Conservation (phyloP, 768 basidiomycete genomes). For the Lactarius evosmus region DNA sequence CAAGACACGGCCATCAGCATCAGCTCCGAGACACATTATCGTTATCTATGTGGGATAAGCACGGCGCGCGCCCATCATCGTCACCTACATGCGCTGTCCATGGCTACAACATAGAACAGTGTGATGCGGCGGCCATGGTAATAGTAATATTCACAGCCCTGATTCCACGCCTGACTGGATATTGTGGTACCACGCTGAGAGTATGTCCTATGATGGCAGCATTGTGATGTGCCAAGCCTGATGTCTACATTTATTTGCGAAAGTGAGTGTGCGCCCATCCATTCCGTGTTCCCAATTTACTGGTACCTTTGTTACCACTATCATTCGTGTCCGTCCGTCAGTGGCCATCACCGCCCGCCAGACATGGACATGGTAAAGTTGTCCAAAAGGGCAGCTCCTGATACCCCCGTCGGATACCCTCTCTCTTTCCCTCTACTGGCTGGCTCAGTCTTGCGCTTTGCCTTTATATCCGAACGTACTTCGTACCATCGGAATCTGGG, state of each 20-base stretch:
- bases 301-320: not conserved
- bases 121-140: not conserved
- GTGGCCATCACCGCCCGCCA: not conserved
- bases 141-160: constrained; percentile 5
- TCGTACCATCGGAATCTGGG: constrained; percentile 8
- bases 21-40: not conserved
- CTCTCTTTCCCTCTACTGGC: constrained; percentile 19
- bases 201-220: not conserved
- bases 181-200: not conserved
- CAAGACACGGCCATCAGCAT: not conserved
- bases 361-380: not conserved
- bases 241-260: not conserved
- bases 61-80: not conserved
- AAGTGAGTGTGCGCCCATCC: not conserved
- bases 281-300: not conserved
- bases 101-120: not conserved
- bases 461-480: constrained; percentile 11
- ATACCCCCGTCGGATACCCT: not conserved
- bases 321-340: not conserved
- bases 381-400: not conserved
- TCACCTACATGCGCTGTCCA: not conserved
- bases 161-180: not conserved
- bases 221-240: not conserved
- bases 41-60: not conserved
- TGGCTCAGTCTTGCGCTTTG: constrained; percentile 18